Evolutionary conservation across 441 rosid genomes (phyloP), one percentile per base, ranked within the genome.

Genomic region (Geranium incanum): DNA sequence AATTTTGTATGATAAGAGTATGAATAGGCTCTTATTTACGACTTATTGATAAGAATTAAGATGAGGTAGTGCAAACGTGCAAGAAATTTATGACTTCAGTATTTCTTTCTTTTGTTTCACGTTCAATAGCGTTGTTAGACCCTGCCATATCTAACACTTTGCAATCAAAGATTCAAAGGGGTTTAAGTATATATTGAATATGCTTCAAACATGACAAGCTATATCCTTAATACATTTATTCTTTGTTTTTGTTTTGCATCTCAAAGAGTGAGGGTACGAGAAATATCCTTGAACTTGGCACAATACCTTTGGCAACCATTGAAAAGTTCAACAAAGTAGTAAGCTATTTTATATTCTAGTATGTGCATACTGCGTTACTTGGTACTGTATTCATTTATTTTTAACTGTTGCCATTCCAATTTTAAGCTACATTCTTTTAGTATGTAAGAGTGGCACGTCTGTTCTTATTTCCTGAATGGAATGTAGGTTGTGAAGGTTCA

Each of bases 301-400:
- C 99, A 38, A 83, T 95, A 74, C 96, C 99, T 0, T 45, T 95
- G 75, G 87, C 82, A 73, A 76, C 96, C 63, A 92, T 95, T 81
- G 99, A 95, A 91, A 95, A 88, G 87, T 86, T 95, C 82, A 81
- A 76, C 87, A 92, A 92, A 88, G 71, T 81, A 82, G 99, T 92
- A 75, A 80, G 87, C 71, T 74, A 16, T 66, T 71, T 7, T 75
- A 70, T 65, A 74, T 70, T 7, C 28, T 18, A 19, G 65, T 60
- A 60, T 3, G 21, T 23, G 3, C 21, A 21, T 60, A 60, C 65
- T 7, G 3, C 8, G 65, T 60, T 60, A 21, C 19, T 59, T 65
- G 15, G 16, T 13, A 28, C 18, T 28, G 4, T 23, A 28, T 11
- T 15, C 8, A 33, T 65, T 6, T 64, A 28, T 65, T 59, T 45